Evolutionary conservation across 129 eudicot genomes (phyloP), one percentile per base, ranked within the genome.

Genomic region (Chrysanthemum seticuspe): DNA sequence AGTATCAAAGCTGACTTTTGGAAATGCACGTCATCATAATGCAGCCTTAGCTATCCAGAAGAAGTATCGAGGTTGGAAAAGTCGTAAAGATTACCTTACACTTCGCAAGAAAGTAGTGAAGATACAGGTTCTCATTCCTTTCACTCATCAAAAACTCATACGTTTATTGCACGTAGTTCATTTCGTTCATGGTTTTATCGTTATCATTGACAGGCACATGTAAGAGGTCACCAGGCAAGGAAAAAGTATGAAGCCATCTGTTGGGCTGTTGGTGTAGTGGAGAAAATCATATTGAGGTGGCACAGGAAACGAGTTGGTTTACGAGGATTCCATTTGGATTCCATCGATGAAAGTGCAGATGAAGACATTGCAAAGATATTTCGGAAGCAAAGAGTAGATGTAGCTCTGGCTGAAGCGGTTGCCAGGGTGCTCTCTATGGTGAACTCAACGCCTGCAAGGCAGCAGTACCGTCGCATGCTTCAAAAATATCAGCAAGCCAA

Each of bases 191-290:
- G 10, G 2, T 3, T 15, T 27, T 67, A 60, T 29, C 62, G 23
- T 15, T 13, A 16, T 49, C 36, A 6, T 76, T 78, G 83, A 74
- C 88, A 91, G 95, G 97, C 99, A 51, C 96, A 95, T 83, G 91
- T 90, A 56, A 86, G 99, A 84, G 99, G 99, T 51, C 85, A 95
- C 81, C 98, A 90, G 84, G 94, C 84, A 44, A 86, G 97, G 78
- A 85, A 82, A 77, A 65, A 88, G 59, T 90, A 88, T 52, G 85
- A 83, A 78, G 87, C 86, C 11, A 84, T 87, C 49, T 87, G 96
- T 72, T 95, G 99, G 97, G 96, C 97, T 3, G 91, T 84, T 69
- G 85, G 97, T 72, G 44, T 95, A 36, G 82, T 90, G 10, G 99
- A 95, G 83, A 95, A 90, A 74, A 81, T 87, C 15, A 62, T 95